Conservation (phyloP, 2,329 filamentous ascomycete genomes). For the Penicillium frequentans region DNA sequence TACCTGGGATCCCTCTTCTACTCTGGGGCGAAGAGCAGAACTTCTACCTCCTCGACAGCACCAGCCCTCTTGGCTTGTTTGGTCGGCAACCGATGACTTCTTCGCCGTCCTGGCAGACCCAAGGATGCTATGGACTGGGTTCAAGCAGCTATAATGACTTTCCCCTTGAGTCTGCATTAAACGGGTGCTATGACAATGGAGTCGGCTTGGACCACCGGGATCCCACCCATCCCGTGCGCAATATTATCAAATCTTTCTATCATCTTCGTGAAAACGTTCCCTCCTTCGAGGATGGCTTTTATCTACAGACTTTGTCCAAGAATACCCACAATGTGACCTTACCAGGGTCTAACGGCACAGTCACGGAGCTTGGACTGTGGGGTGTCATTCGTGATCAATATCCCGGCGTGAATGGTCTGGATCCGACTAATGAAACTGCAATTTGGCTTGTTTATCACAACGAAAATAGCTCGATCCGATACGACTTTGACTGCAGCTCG, state of each 20-base stretch:
- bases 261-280: slow-evolving; percentile 58
- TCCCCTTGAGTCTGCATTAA: slow-evolving; percentile 53
- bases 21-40: slow-evolving; percentile 68
- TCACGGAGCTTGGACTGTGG: slow-evolving; percentile 61
- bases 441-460: slow-evolving; percentile 49
- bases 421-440: slow-evolving; percentile 44
- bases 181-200: slow-evolving; percentile 57
- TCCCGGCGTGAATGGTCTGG: slow-evolving; percentile 51
- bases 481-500: slow-evolving; percentile 57
- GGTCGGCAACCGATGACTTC: slow-evolving; percentile 63
- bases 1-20: slow-evolving; percentile 61
- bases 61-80: slow-evolving; percentile 64
- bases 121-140: slow-evolving; percentile 61
- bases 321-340: slow-evolving; percentile 51
- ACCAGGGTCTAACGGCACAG: slow-evolving; percentile 54
- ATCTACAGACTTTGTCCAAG: slow-evolving; percentile 57
- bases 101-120: slow-evolving; percentile 61
- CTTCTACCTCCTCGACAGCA: slow-evolving; percentile 63
- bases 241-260: slow-evolving; percentile 62
- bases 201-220: slow-evolving; percentile 63
- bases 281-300: slow-evolving; percentile 60
- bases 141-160: slow-evolving; percentile 59
- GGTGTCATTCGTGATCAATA: slow-evolving; percentile 54
- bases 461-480: slow-evolving; percentile 50
- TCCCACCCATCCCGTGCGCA: slow-evolving; percentile 60